A percentile compares a stretch with the other conserved stretches of the same genome.
Evolutionary conservation across 768 basidiomycete species (phyloP).

Genomic region (Pleurotus eryngii): DNA sequence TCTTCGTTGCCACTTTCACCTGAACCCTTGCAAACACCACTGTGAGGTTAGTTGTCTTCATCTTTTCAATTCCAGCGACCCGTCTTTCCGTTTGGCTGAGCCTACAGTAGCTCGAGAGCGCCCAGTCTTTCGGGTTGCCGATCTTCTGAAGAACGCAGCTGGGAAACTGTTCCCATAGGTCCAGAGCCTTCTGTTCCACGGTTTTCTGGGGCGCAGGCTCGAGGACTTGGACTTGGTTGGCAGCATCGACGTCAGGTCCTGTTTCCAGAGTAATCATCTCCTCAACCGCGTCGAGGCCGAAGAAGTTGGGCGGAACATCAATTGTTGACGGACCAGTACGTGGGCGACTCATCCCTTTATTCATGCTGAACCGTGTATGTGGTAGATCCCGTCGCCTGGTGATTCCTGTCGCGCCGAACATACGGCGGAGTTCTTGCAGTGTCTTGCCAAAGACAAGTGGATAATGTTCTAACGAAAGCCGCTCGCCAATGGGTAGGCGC

Average conservation of each 20-base stretch:
- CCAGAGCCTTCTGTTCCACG: background rate
- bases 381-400: background rate
- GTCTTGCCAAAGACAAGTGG: background rate
- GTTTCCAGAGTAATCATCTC: background rate
- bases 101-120: background rate
- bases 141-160: background rate
- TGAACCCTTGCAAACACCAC: background rate
- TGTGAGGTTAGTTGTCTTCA: background rate
- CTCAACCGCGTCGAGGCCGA: background rate
- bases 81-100: background rate
- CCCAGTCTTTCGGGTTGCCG: background rate
- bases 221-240: background rate
- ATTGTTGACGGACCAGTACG: background rate
- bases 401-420: background rate
- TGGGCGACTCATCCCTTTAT: background rate
- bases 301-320: background rate
- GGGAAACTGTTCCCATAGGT: background rate
- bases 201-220: too few relatives aligned
- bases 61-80: background rate
- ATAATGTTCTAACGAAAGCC: background rate
- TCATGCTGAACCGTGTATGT: background rate
- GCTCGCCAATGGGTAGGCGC: background rate
- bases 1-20: background rate
- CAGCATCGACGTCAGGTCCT: background rate
- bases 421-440: background rate